These are phyloP conservation scores for Lepiota venenata DNA, from an alignment of 768 basidiomycete genomes.

Conservation along the genomic window DNA sequence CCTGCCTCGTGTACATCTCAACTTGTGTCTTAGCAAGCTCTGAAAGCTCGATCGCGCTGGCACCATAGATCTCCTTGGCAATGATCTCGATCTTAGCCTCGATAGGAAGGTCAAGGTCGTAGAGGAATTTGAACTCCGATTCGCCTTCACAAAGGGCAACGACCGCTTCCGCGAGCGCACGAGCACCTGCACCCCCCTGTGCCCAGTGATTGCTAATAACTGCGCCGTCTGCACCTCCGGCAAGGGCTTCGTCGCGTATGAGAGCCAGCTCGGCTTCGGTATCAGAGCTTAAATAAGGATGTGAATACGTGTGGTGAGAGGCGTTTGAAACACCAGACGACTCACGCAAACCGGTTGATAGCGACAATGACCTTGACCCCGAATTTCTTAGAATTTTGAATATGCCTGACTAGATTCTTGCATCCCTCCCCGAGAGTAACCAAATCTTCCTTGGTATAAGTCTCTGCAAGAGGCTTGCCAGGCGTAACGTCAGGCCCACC, in stretches of 20 bases:
- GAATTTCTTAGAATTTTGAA: slow-evolving; percentile 93
- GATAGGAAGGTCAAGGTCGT: slow-evolving; percentile 79
- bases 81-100: slow-evolving; percentile 88
- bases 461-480: slow-evolving; percentile 89
- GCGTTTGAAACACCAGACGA: slow-evolving; percentile 14
- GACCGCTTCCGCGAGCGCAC: slow-evolving; percentile 89
- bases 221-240: slow-evolving; percentile 90
- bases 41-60: slow-evolving; percentile 85
- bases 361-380: slow-evolving; percentile 95
- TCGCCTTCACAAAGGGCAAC: slow-evolving; percentile 79
- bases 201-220: slow-evolving; percentile 99
- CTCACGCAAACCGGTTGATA: slow-evolving; percentile 93
- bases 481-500: slow-evolving; percentile 96
- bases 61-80: slow-evolving; percentile 90
- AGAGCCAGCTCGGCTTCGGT: slow-evolving; percentile 87
- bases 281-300: slow-evolving; percentile 58
- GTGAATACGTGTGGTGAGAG: slow-evolving; percentile 1
- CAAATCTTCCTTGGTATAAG: slow-evolving; percentile 92
- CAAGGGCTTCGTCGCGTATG: slow-evolving; percentile 73
- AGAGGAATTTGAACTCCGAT: slow-evolving; percentile 90
- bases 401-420: slow-evolving; percentile 90
- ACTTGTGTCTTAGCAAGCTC: slow-evolving; percentile 83
- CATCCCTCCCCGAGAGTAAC: slow-evolving; percentile 87
- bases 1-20: slow-evolving; percentile 89
- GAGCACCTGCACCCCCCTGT: slow-evolving; percentile 87